Base-by-base conservation (phyloP, 768 basidiomycete genomes). In the Amyloporia xantha region DNA sequence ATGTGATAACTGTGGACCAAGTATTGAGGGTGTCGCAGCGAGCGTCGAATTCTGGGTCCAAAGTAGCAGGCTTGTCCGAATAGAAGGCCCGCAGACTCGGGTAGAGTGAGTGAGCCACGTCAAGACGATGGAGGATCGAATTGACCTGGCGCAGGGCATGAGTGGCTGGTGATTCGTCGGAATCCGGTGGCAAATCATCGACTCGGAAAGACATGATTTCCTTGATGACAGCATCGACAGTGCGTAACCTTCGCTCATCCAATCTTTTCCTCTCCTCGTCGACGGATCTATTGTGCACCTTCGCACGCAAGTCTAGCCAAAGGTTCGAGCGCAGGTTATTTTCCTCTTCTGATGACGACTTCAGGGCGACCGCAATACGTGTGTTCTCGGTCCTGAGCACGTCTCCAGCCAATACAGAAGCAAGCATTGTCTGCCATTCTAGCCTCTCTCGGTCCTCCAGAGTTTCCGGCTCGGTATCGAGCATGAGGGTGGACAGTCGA, bases 341-440 rank as follows among this genome's bases (percentile, higher is more conserved):
- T 66, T 84, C 78, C 68, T 84, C 82, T 49, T 88, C 83, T 6
- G 74, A 74, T 17, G 79, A 76, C 19, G 81, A 77, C 54, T 85
- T 81, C 43, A 91, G 70, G 13, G 82, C 87, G 41, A 82, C 82
- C 24, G 87, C 86, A 51, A 97, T 93, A 49, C 96, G 81, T 21
- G 87, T 88, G 68, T 92, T 96, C 70, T 98, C 96, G 0, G 91
- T 87, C 63, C 86, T 91, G 54, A 99, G 79, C 10, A 99, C 92
- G 59, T 98, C 94, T 9, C 96, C 94, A 25, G 81, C 81, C 40
- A 99, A 75, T 21, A 98, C 95, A 25, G 93, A 95, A 11, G 90
- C 81, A 26, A 98, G 79, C 82, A 97, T 86, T 15, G 86, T 86
- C 66, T 94, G 92, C 96, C 96, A 98, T 66, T 96, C 93, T 41